phyloP scores from a whole-genome alignment of 257 asterid species.

The Mitragyna speciosa region DNA sequence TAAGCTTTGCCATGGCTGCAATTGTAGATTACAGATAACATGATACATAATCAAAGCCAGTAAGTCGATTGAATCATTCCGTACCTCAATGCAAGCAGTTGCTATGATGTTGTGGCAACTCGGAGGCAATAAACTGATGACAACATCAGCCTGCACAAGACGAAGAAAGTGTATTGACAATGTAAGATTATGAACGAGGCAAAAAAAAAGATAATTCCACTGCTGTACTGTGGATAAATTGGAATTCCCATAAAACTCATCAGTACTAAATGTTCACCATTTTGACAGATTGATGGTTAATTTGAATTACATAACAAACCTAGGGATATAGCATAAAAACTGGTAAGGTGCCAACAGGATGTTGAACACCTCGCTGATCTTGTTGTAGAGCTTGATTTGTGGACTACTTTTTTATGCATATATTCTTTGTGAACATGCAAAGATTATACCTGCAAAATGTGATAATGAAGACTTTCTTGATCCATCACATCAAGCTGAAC shows the following conservation, averaged over 20 bases:
- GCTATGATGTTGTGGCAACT: constrained; percentile 79
- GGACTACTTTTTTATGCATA: not conserved
- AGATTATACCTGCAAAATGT: constrained; percentile 55
- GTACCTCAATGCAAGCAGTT: constrained; percentile 80
- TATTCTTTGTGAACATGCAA: not conserved
- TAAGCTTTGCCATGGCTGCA: not conserved
- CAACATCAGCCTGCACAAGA: constrained; percentile 74
- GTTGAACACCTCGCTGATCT: not conserved
- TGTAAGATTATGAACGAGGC: not conserved
- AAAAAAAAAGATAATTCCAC: not conserved
- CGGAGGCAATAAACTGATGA: constrained; percentile 91
- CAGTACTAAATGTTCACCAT: not conserved
- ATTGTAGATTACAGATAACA: not conserved
- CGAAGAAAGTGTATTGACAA: constrained; percentile 11
- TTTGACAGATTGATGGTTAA: not conserved
- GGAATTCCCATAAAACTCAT: not conserved
- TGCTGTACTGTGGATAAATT: not conserved
- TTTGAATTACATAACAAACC: not conserved
- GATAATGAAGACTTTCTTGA: constrained; percentile 48
- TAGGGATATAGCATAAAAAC: not conserved
- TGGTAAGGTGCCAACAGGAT: not conserved
- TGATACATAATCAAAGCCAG: not conserved
- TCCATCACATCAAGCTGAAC: constrained; percentile 72
- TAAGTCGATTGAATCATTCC: not conserved
- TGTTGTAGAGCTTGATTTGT: not conserved